These are phyloP conservation scores for Pythium sukuiense DNA, from an alignment of 352 stramenopile species.

Conservation along the genomic window DNA sequence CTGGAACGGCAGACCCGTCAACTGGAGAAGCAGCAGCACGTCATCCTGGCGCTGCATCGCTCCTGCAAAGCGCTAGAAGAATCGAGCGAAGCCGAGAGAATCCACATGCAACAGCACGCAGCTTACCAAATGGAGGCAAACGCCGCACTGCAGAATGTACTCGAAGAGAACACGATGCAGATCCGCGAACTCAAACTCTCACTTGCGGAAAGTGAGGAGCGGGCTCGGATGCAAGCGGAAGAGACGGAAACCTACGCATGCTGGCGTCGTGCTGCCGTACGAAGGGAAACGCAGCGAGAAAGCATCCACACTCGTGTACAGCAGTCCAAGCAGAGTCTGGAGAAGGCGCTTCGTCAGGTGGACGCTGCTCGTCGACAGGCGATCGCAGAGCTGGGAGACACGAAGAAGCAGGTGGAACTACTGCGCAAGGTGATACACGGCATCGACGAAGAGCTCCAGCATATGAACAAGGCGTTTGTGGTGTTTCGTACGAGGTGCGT, in stretches of 20 bases:
- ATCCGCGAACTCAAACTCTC: not conserved
- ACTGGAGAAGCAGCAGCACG: conserved; percentile 32
- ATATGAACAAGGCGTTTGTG: conserved; percentile 23
- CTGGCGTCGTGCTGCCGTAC: conserved; percentile 8
- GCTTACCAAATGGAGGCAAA: conserved; percentile 17
- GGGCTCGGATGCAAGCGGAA: conserved; percentile 21
- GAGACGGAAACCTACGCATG: conserved; percentile 15
- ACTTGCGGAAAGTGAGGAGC: conserved; percentile 13
- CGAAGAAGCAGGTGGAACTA: conserved; percentile 17
- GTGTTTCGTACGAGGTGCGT: conserved; percentile 21
- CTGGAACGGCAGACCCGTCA: conserved; percentile 26
- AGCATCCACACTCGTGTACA: not conserved
- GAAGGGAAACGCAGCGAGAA: conserved; percentile 8
- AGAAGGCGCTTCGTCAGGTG: not conserved
- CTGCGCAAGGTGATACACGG: conserved; percentile 11
- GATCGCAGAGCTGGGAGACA: conserved; percentile 11
- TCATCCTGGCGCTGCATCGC: conserved; percentile 29
- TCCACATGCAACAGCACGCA: not conserved
- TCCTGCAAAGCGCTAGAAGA: conserved; percentile 30
- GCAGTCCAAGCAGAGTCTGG: conserved; percentile 12
- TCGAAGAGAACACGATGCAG: conserved; percentile 5
- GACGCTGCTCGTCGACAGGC: conserved; percentile 13
- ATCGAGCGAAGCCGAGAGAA: conserved; percentile 4
- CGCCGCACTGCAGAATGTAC: conserved; percentile 10
- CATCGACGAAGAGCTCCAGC: conserved; percentile 19